Evolutionary conservation across 306 rosid species (phyloP).

Genomic region (Corylus heterophylla): DNA sequence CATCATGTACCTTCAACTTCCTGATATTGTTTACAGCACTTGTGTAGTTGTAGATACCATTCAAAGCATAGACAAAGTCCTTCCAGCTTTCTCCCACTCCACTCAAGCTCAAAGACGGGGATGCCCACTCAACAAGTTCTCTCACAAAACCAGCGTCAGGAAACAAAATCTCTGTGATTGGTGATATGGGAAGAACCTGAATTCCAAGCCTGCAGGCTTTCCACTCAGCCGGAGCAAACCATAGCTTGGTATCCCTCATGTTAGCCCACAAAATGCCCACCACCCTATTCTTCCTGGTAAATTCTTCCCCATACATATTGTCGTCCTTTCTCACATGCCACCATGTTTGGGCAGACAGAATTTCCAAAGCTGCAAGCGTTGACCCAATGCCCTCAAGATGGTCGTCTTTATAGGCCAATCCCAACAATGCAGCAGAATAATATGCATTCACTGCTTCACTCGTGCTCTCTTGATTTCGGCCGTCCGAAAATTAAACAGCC

Average conservation of each 20-base stretch:
- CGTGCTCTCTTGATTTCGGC: slow-evolving; percentile 61
- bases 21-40: slow-evolving; percentile 49
- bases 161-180: slow-evolving; percentile 52
- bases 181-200: slow-evolving; percentile 45
- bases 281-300: slow-evolving; percentile 41
- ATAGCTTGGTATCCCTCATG: slow-evolving; percentile 53
- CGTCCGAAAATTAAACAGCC: slow-evolving; percentile 60
- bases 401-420: slow-evolving; percentile 51
- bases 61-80: slow-evolving; percentile 72
- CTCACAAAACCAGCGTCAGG: slow-evolving; percentile 48
- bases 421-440: slow-evolving; percentile 54
- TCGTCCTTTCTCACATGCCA: slow-evolving; percentile 50
- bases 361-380: slow-evolving; percentile 42
- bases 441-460: slow-evolving; percentile 59
- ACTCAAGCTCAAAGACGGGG: slow-evolving; percentile 60
- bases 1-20: slow-evolving; percentile 64
- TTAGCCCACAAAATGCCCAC: slow-evolving; percentile 55
- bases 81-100: slow-evolving; percentile 77
- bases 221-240: slow-evolving; percentile 62
- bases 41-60: slow-evolving; percentile 60
- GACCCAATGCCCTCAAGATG: slow-evolving; percentile 51
- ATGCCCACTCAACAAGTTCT: slow-evolving; percentile 81
- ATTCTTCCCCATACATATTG: slow-evolving; percentile 37
- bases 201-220: slow-evolving; percentile 58
- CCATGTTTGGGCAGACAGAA: slow-evolving; percentile 52